These are phyloP conservation scores for Fragosphaeria purpurea DNA, from an alignment of 2,329 filamentous ascomycete genomes.

Conservation along the genomic window DNA sequence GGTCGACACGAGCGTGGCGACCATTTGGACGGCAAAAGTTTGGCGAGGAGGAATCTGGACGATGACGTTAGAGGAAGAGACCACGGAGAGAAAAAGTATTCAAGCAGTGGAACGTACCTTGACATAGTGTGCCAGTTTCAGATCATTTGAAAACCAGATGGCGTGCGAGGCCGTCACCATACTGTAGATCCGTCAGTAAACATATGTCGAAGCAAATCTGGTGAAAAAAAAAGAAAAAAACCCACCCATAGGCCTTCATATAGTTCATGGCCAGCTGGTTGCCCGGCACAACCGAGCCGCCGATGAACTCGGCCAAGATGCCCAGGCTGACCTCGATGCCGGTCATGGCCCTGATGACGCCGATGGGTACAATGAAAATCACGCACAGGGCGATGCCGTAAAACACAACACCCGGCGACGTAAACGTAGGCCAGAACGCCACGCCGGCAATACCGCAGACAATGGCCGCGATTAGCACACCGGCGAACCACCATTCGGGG, in stretches of 20 bases:
- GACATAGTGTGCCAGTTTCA: slow-evolving; percentile 22
- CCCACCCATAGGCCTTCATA: slow-evolving; percentile 30
- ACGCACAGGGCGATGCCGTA: slow-evolving; percentile 39
- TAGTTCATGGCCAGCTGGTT: slow-evolving; percentile 44
- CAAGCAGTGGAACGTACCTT: slow-evolving; percentile 6
- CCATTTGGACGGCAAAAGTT: slow-evolving; percentile 27
- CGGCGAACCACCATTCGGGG: slow-evolving; percentile 45
- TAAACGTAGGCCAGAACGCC: slow-evolving; percentile 39
- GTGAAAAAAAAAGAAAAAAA: slow-evolving; percentile 7
- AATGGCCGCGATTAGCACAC: slow-evolving; percentile 32
- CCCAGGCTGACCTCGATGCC: slow-evolving; percentile 42
- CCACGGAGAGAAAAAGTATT: background rate
- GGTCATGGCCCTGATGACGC: slow-evolving; percentile 44
- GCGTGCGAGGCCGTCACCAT: slow-evolving; percentile 14
- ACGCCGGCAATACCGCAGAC: slow-evolving; percentile 37
- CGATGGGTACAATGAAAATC: slow-evolving; percentile 41
- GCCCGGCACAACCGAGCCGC: slow-evolving; percentile 38
- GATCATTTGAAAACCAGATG: slow-evolving; percentile 17
- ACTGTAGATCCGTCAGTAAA: background rate
- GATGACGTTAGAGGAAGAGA: background rate
- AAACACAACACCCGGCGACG: slow-evolving; percentile 39
- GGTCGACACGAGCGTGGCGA: slow-evolving; percentile 24
- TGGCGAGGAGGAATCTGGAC: slow-evolving; percentile 21
- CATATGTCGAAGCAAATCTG: background rate
- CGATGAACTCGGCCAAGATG: slow-evolving; percentile 43